A percentile compares a stretch with the other conserved stretches of the same genome.
These are phyloP conservation scores for Mycosphaerelloides madeirae DNA, from an alignment of 2,329 filamentous ascomycete species.

Conservation along the genomic window DNA sequence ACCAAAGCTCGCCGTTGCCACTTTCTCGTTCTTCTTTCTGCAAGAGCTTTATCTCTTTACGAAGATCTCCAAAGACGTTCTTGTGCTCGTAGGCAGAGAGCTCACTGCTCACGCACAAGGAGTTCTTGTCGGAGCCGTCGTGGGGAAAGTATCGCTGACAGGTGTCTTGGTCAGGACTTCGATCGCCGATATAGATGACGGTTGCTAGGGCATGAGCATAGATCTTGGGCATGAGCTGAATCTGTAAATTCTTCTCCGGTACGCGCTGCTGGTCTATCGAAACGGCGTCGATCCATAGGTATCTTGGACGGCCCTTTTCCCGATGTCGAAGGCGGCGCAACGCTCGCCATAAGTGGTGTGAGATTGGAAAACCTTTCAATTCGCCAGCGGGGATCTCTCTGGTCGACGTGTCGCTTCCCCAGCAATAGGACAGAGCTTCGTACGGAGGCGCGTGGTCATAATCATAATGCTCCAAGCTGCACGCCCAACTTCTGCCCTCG, in stretches of 20 bases:
- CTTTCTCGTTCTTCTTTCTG: constrained; percentile 1
- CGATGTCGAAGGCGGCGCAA: constrained; percentile 7
- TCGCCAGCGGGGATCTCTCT: constrained; percentile 6
- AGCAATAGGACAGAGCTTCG: constrained; percentile 17
- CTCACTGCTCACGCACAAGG: constrained; percentile 14
- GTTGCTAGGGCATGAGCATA: constrained; percentile 17
- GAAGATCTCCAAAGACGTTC: constrained; percentile 9
- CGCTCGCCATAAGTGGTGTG: constrained; percentile 12
- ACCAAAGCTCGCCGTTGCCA: constrained; percentile 15
- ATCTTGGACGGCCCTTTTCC: not conserved
- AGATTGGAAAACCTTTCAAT: constrained; percentile 8
- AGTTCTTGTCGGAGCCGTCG: constrained; percentile 1
- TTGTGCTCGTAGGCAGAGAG: constrained; percentile 18
- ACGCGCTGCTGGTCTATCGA: constrained; percentile 23
- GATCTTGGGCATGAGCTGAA: constrained; percentile 21
- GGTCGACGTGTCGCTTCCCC: constrained; percentile 4
- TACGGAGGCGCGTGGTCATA: constrained; percentile 3
- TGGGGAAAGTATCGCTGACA: constrained; percentile 8
- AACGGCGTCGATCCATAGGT: constrained; percentile 23
- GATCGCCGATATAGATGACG: constrained; percentile 19
- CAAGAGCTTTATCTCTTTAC: constrained; percentile 6
- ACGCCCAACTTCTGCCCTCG: not conserved
- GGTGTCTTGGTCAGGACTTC: not conserved
- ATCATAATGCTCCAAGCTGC: constrained; percentile 7
- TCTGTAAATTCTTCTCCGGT: constrained; percentile 18